phyloP scores from a whole-genome alignment of 306 rosid species.

The Bauhinia variegata region DNA sequence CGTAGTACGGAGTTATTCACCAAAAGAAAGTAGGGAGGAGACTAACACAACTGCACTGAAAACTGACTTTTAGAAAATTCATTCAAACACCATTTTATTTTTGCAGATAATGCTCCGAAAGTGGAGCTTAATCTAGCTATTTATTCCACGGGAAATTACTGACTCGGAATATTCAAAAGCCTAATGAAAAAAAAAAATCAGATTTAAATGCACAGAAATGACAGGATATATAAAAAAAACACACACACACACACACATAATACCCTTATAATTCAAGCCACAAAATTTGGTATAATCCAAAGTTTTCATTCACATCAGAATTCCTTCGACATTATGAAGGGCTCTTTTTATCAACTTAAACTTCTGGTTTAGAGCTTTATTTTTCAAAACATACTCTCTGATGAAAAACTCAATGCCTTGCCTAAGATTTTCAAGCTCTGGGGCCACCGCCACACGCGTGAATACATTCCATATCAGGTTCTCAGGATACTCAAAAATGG shows the following conservation, averaged over 20 bases:
- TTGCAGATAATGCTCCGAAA: no score
- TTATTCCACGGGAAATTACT: no score
- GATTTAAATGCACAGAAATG: no score
- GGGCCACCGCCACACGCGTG: slow-evolving; percentile 70
- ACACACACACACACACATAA: no score
- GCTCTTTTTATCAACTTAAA: slow-evolving; percentile 77
- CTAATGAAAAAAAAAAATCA: no score
- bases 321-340: slow-evolving; percentile 73
- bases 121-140: no score
- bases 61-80: no score
- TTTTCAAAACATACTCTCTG: slow-evolving; percentile 67
- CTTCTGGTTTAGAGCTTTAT: slow-evolving; percentile 49
- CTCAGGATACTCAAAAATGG: slow-evolving; percentile 68
- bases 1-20: not conserved
- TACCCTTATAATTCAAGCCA: slow-evolving; percentile 16
- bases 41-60: no score
- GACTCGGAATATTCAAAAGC: no score
- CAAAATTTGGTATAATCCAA: slow-evolving; percentile 40
- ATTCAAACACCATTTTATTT: no score
- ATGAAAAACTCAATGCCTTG: slow-evolving; percentile 71
- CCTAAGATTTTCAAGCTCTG: slow-evolving; percentile 75
- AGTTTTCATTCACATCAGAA: slow-evolving; percentile 58
- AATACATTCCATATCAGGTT: slow-evolving; percentile 72
- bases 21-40: no score
- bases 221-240: no score